Evolutionary conservation across 2,329 filamentous ascomycete species (phyloP).

Genomic region (Pseudogymnoascus pannorum): DNA sequence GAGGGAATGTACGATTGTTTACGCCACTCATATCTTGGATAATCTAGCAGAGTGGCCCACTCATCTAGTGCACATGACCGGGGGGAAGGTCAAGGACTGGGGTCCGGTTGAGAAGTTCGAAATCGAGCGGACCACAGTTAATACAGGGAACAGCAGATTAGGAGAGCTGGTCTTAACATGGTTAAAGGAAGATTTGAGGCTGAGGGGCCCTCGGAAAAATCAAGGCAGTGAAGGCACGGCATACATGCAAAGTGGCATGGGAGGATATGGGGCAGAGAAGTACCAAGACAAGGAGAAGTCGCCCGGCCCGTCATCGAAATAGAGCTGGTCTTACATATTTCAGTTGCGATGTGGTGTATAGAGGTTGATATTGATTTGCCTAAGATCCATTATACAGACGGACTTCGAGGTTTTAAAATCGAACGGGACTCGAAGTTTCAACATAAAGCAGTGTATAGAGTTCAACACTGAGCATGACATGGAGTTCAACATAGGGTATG

Average conservation of each 20-base stretch:
- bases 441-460: conserved; percentile 8
- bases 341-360: conserved; percentile 13
- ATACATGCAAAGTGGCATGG: conserved; percentile 49
- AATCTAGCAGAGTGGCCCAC: conserved; percentile 93
- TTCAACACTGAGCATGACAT: conserved; percentile 9
- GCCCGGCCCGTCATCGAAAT: not conserved
- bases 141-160: conserved; percentile 69
- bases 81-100: conserved; percentile 83
- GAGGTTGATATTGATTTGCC: not conserved
- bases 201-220: conserved; percentile 61
- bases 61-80: conserved; percentile 90
- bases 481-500: conserved; percentile 8
- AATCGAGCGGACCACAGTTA: conserved; percentile 29
- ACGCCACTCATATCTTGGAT: conserved; percentile 95
- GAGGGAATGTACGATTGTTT: conserved; percentile 84
- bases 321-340: not conserved
- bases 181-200: conserved; percentile 72
- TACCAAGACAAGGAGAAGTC: conserved; percentile 13
- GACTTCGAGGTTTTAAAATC: conserved; percentile 11
- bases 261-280: conserved; percentile 57
- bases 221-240: conserved; percentile 37
- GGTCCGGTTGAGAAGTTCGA: conserved; percentile 65
- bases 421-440: not conserved
- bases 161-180: conserved; percentile 84
- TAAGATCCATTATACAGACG: conserved; percentile 3